Evolutionary conservation across 1,284 basidiomycete genomes (phyloP).

Genomic region (Gomphus bonarii): DNA sequence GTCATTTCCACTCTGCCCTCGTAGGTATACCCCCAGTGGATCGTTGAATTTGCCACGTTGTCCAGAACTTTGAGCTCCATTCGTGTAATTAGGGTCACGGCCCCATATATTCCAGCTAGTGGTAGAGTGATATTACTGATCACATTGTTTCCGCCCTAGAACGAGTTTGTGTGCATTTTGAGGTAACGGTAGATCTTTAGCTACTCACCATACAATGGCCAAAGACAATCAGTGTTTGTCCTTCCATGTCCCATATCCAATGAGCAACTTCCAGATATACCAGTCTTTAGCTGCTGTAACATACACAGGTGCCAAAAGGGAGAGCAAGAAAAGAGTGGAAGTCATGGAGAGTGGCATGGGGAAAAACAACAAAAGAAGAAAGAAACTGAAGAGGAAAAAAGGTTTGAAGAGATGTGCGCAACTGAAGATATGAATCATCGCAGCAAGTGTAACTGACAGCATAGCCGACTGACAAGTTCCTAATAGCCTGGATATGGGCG

Average conservation of each 20-base stretch:
- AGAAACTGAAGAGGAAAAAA: not conserved
- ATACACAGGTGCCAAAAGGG: not conserved
- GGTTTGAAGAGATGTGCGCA: not conserved
- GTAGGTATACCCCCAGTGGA: slow-evolving; percentile 35
- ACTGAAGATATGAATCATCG: not conserved
- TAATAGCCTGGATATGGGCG: no score
- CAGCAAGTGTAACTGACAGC: not conserved
- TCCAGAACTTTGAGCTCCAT: slow-evolving; percentile 31
- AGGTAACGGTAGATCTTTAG: not conserved
- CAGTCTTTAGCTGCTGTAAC: slow-evolving; percentile 31
- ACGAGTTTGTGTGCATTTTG: not conserved
- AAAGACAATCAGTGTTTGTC: slow-evolving; percentile 22
- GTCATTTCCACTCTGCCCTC: slow-evolving; percentile 36
- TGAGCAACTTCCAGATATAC: slow-evolving; percentile 30
- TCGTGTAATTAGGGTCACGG: slow-evolving; percentile 28
- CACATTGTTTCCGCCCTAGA: slow-evolving; percentile 33
- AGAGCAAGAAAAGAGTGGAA: not conserved
- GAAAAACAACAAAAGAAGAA: not conserved
- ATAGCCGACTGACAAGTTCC: not conserved
- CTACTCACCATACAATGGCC: slow-evolving; percentile 26
- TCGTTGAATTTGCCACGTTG: slow-evolving; percentile 23
- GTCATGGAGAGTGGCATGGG: not conserved
- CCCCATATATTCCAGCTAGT: slow-evolving; percentile 42
- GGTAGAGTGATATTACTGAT: slow-evolving; percentile 44
- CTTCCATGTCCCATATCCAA: slow-evolving; percentile 23